Evolutionary conservation across 306 rosid genomes (phyloP), one percentile per base, ranked within the genome.

Genomic region (Corylus americana): DNA sequence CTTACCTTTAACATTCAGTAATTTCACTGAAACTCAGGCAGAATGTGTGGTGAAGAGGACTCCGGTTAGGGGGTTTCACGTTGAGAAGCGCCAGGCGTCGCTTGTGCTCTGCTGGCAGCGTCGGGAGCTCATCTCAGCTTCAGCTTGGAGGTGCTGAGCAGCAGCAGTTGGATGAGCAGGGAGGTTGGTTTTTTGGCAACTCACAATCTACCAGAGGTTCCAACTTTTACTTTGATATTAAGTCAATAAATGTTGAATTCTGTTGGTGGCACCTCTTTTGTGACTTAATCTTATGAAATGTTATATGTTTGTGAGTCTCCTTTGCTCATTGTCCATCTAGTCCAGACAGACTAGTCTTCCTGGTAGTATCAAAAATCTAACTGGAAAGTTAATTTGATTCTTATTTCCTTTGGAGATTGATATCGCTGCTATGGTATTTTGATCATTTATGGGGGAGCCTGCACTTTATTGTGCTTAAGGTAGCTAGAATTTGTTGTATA

Each of bases 1-100:
- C 80, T 85, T 90, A 12, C 93, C 97, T 22, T 77, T 81, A 87
- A 70, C 88, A 58, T 94, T 92, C 81, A 94, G 97, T 47, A 94
- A 92, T 83, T 87, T 92, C 79, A 88, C 97, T 0, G 97, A 92
- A 78, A 89, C 97, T 39, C 98, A 92, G 84, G 97, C 97, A 0
- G 97, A 94, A 83, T 94, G 97, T 78, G 69, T 92, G 81, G 92
- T 91, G 64, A 96, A 94, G 79, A 82, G 97, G 87, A 87, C 83
- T 78, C 94, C 89, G 0, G 91, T 83, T 20, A 84, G 87, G 79
- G 98, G 98, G 47, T 95, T 91, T 66, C 92, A 92, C 35, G 84
- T 92, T 4, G 97, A 91, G 89, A 95, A 88, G 88, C 80, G 80
- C 73, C 95, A 89, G 74, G 84, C 91, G 27, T 90, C 97, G 7